Conservation (phyloP, 2,329 filamentous ascomycete species). For the Colletotrichum sp. region DNA sequence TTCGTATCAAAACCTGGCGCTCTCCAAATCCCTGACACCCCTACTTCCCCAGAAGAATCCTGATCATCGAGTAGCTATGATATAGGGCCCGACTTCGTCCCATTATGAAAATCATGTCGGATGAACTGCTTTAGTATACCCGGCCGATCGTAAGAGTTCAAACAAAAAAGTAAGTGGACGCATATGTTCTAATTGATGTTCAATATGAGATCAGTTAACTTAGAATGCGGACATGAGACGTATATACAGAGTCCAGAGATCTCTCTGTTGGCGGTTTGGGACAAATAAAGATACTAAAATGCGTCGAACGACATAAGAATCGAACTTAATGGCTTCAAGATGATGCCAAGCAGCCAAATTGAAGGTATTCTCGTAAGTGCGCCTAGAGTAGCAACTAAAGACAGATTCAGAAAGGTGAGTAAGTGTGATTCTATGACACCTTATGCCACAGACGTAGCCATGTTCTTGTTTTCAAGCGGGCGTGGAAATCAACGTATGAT, state of each 20-base stretch:
- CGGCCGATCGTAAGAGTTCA: neutral
- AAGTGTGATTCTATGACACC: neutral
- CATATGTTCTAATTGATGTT: neutral
- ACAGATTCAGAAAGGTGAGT: neutral
- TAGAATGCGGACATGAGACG: neutral
- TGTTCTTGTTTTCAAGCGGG: neutral
- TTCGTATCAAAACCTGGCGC: neutral
- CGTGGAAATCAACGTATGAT: neutral
- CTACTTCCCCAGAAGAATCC: too few relatives aligned
- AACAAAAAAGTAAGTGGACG: neutral
- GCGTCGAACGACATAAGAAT: neutral
- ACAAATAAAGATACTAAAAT: neutral
- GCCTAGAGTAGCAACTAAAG: neutral
- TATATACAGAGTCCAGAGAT: neutral
- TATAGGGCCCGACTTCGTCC: neutral
- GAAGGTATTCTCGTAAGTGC: neutral
- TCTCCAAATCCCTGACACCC: neutral
- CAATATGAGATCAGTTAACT: neutral
- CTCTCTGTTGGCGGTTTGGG: neutral
- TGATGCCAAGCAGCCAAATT: too few relatives aligned
- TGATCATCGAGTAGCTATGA: neutral
- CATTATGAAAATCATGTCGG: neutral
- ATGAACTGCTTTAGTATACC: neutral
- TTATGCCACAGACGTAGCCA: neutral
- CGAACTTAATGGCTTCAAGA: neutral